These are phyloP conservation scores for Sclerotinia minor DNA, from an alignment of 2,329 filamentous ascomycete genomes.

Conservation along the genomic window DNA sequence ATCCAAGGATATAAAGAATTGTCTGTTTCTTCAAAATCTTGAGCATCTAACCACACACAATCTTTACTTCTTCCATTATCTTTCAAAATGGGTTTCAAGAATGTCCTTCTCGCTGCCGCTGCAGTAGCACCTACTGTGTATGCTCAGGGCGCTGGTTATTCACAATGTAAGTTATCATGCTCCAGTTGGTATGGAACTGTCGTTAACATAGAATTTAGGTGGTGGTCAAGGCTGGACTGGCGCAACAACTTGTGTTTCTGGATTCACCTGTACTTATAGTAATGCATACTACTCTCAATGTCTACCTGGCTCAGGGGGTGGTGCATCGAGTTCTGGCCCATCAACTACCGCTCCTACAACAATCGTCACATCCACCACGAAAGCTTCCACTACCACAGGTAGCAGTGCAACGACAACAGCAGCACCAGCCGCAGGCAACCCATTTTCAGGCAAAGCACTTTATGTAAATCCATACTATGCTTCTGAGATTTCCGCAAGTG, in stretches of 20 bases:
- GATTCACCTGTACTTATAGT: constrained; percentile 34
- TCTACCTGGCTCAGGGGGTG: constrained; percentile 32
- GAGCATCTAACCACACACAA: constrained; percentile 1
- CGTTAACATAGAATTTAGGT: constrained; percentile 29
- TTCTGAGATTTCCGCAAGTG: constrained; percentile 53
- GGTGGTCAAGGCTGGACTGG: constrained; percentile 37
- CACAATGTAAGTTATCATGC: constrained; percentile 35
- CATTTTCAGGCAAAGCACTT: constrained; percentile 51
- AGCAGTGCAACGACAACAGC: constrained; percentile 31
- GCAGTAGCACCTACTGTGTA: constrained; percentile 38
- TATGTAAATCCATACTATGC: constrained; percentile 56
- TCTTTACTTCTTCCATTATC: constrained; percentile 21
- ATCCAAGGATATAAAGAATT: constrained; percentile 25
- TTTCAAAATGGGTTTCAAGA: constrained; percentile 37
- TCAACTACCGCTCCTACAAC: constrained; percentile 25
- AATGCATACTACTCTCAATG: constrained; percentile 40
- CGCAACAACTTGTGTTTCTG: constrained; percentile 37
- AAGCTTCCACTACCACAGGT: constrained; percentile 22
- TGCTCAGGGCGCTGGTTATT: constrained; percentile 36
- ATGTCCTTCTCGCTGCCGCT: constrained; percentile 38
- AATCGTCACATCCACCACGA: constrained; percentile 18
- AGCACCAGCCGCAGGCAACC: constrained; percentile 51
- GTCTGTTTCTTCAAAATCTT: background rate
- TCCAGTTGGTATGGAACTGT: background rate
- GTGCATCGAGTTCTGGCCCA: constrained; percentile 30